Evolutionary conservation across 345 rosid genomes (phyloP), one percentile per base, ranked within the genome.

Genomic region (Gossypium australe): DNA sequence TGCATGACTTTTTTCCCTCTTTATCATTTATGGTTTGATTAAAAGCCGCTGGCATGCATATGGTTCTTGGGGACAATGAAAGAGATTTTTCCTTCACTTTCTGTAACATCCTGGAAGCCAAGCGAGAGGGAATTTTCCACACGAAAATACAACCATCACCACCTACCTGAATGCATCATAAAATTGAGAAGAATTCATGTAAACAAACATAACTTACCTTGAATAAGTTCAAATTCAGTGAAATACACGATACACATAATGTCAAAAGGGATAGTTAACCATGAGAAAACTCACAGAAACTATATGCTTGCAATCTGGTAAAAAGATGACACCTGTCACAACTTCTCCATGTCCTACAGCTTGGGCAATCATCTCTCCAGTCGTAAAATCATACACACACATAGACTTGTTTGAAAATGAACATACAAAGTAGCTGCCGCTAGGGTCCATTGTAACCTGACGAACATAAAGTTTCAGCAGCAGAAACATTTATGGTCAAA

Each of bases 241-340:
- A 20, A n/a, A 66, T 4, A 44, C 34, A 45, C 44, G n/a, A 20
- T 47, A 61, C 27, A 44, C 27, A 17, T 63, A 11, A 61, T 63
- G 66, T 59, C 67, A 78, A 29, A 53, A 74, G 24, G 44, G 69
- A 55, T 65, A 18, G n/a, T 18, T 43, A 75, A 60, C 67, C 57
- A 71, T n/a, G 41, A 62, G 47, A 76, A 67, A 78, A 84, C 98
- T 89, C 80, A 93, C 98, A 61, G 97, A 89, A 77, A 90, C 83
- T 10, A 93, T 80, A 83, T 93, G 98, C 84, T 80, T 82, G 90
- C 93, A 90, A 82, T 93, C 94, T 70, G 94, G 89, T 84, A 93
- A 82, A 82, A 90, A 93, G 71, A 88, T 88, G 74, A 90, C 78
- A 75, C 98, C 97, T 64, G 94, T 93, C 62, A 86, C 77, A 63